phyloP scores from a whole-genome alignment of 768 basidiomycete species.

The Boletus subparvulus region DNA sequence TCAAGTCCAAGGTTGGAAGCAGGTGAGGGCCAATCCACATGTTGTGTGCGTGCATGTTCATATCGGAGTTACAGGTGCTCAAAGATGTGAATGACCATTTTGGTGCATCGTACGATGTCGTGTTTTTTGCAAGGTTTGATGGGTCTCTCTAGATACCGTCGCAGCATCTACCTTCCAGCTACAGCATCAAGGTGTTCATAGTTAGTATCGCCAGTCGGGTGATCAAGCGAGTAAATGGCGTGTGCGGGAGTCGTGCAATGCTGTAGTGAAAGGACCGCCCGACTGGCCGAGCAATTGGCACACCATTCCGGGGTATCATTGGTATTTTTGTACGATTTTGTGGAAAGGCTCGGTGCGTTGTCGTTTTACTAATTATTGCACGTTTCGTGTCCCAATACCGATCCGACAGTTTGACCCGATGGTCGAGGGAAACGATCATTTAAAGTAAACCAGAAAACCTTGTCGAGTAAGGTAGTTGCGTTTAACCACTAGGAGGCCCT shows the following conservation, averaged over 20 bases:
- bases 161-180: constrained; percentile 74
- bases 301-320: not conserved
- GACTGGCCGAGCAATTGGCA: constrained; percentile 57
- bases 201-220: constrained; percentile 73
- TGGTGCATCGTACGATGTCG: constrained; percentile 47
- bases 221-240: constrained; percentile 71
- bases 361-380: constrained; percentile 6
- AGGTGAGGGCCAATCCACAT: constrained; percentile 39
- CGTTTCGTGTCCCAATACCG: not conserved
- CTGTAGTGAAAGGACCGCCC: constrained; percentile 67
- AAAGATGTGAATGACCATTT: constrained; percentile 55
- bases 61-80: constrained; percentile 39
- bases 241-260: constrained; percentile 77
- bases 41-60: constrained; percentile 1
- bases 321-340: not conserved
- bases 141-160: constrained; percentile 38
- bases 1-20: constrained; percentile 58
- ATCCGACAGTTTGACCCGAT: not conserved
- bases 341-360: not conserved
- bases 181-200: constrained; percentile 68
- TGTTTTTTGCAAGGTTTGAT: not conserved
- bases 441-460: no score
- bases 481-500: no score
- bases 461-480: no score
- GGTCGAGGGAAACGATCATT: no score